phyloP scores from a whole-genome alignment of 208 protist species.

The Leishmania tropica region DNA sequence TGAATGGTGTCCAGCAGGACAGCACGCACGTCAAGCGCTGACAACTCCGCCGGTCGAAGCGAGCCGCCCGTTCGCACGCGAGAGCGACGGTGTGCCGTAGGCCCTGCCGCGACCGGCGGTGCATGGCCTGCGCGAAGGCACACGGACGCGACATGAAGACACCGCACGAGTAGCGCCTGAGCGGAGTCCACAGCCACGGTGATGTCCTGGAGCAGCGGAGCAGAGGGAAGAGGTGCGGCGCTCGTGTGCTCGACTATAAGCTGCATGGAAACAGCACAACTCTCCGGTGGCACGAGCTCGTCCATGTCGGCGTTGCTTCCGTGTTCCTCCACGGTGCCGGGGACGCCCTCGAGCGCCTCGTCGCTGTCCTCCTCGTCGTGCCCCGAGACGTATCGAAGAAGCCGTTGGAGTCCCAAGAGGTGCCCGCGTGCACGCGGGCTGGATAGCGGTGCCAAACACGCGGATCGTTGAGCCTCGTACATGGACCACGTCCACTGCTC shows the following conservation, averaged over 20 bases:
- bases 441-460: neutral
- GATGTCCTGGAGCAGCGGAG: constrained; percentile 9
- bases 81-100: neutral
- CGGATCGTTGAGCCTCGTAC: constrained; percentile 5
- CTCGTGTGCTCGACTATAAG: neutral
- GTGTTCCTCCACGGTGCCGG: neutral
- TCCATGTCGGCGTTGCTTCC: neutral
- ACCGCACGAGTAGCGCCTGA: constrained; percentile 12
- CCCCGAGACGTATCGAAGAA: constrained; percentile 7
- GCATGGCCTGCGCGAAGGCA: constrained; percentile 4
- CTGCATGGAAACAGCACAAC: neutral
- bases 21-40: constrained; percentile 7
- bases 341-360: neutral
- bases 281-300: neutral
- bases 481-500: neutral
- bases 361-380: neutral
- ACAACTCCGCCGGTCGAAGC: neutral
- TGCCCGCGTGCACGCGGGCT: neutral
- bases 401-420: neutral
- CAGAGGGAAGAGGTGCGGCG: neutral
- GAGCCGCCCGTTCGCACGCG: neutral
- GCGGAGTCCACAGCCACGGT: constrained; percentile 8
- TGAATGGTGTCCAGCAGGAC: constrained; percentile 7
- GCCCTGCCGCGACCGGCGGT: neutral
- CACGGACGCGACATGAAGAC: constrained; percentile 7